Evolutionary conservation across 2,329 filamentous ascomycete genomes (phyloP).

Genomic region (Fusarium tanahbumbuense): DNA sequence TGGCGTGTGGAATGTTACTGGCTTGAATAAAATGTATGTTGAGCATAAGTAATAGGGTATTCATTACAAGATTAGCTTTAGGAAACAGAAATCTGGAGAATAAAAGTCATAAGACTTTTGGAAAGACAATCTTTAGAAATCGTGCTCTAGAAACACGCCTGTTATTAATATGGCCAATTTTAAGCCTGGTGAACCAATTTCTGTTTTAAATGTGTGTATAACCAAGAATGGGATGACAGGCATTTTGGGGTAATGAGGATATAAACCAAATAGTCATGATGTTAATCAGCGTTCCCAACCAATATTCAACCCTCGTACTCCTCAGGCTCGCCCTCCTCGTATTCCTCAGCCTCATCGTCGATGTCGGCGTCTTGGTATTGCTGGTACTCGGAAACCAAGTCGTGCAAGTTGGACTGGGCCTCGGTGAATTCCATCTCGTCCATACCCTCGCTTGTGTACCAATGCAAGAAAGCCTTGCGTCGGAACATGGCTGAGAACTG

Average conservation of each 20-base stretch:
- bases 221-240: constrained; percentile 18
- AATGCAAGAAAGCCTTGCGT: constrained; percentile 99
- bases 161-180: constrained; percentile 19
- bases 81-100: not conserved
- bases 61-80: not conserved
- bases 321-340: constrained; percentile 46
- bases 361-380: constrained; percentile 99
- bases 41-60: not conserved
- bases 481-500: constrained; percentile 99
- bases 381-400: constrained; percentile 99
- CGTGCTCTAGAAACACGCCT: not conserved
- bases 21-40: constrained; percentile 31
- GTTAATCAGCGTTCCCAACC: constrained; percentile 13
- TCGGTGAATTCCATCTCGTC: constrained; percentile 99
- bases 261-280: constrained; percentile 20
- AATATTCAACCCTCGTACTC: constrained; percentile 25
- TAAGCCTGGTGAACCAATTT: constrained; percentile 29
- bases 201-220: constrained; percentile 30
- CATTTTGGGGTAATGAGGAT: constrained; percentile 25
- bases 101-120: not conserved
- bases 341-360: constrained; percentile 94
- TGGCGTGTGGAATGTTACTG: constrained; percentile 21
- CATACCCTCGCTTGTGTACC: constrained; percentile 99
- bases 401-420: constrained; percentile 99
- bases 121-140: not conserved